These are phyloP conservation scores for Penicillium lividum DNA, from an alignment of 495 filamentous ascomycete species.

Conservation along the genomic window DNA sequence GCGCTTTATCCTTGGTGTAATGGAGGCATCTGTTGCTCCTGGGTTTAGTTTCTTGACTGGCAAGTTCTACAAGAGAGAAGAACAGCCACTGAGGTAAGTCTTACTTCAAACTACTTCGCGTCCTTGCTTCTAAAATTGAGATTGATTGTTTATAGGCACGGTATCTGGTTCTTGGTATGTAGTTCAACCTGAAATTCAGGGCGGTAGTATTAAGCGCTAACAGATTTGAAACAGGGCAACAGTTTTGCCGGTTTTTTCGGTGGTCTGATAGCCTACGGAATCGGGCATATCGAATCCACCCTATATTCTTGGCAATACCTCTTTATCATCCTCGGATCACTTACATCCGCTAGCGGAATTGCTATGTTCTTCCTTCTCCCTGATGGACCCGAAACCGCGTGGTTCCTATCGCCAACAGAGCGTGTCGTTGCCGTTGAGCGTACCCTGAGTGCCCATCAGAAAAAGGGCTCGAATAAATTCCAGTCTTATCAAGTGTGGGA, in stretches of 20 bases:
- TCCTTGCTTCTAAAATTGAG: not conserved
- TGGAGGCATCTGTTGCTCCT: not conserved
- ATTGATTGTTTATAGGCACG: not conserved
- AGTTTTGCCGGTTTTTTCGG: not conserved
- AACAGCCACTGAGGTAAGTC: not conserved
- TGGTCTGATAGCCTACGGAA: not conserved
- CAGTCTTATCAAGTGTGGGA: not conserved
- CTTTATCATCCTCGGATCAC: not conserved
- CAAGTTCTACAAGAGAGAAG: not conserved
- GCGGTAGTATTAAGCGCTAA: not conserved
- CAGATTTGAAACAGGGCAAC: not conserved
- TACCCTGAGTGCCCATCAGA: not conserved
- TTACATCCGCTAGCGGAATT: not conserved
- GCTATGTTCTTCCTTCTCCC: not conserved
- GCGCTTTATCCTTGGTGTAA: not conserved
- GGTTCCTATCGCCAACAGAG: not conserved
- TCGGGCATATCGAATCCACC: not conserved
- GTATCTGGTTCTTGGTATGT: not conserved
- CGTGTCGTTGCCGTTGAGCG: not conserved
- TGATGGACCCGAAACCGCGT: not conserved
- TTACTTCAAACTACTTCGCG: too few species aligned
- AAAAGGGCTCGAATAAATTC: not conserved
- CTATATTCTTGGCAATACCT: not conserved
- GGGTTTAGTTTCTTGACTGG: not conserved
- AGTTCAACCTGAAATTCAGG: not conserved